Conservation (phyloP, 2,329 filamentous ascomycete genomes). For the Curvularia sp. region DNA sequence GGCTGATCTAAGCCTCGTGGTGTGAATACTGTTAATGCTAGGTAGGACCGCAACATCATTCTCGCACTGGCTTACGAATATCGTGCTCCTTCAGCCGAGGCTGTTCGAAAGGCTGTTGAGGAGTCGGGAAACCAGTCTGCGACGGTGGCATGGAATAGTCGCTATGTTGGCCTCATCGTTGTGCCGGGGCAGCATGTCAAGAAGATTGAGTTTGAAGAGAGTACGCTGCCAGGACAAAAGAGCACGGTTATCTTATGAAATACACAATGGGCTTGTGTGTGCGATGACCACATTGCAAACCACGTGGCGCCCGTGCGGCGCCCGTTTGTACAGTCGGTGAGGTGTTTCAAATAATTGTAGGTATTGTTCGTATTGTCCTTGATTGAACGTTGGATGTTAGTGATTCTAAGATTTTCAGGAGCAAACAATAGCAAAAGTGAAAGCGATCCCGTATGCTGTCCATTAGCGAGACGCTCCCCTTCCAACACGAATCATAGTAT, state of each 20-base stretch:
- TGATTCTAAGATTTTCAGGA: conserved; percentile 3
- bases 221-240: conserved; percentile 31
- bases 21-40: conserved; percentile 3
- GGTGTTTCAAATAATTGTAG: neutral
- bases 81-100: conserved; percentile 67
- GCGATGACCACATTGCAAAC: neutral
- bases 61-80: conserved; percentile 89
- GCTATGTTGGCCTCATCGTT: conserved; percentile 88
- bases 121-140: conserved; percentile 54
- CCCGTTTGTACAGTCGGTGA: neutral
- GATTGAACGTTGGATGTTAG: neutral
- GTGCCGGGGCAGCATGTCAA: conserved; percentile 85
- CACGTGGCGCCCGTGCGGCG: neutral
- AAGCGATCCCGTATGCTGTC: neutral
- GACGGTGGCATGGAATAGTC: conserved; percentile 75
- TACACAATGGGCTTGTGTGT: neutral
- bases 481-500: conserved; percentile 2
- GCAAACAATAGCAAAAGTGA: conserved; percentile 3
- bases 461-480: conserved; percentile 5
- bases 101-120: conserved; percentile 49
- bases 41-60: conserved; percentile 85
- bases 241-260: conserved; percentile 33
- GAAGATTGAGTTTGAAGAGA: conserved; percentile 86
- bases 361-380: neutral
- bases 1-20: neutral